Conservation (phyloP, 345 rosid genomes). For the Lepidium africanum region DNA sequence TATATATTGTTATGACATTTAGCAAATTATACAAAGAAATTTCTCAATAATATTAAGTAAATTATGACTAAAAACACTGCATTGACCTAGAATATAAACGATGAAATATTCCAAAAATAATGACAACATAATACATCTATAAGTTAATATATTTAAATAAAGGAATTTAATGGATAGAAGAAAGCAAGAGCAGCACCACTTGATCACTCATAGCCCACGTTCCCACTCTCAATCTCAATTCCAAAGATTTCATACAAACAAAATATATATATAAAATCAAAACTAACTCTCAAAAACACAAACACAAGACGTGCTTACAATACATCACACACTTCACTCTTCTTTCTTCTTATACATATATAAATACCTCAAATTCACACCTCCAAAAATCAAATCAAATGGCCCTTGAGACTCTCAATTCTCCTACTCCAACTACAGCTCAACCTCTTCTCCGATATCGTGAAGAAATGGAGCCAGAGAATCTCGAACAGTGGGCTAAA, state of each 20-base stretch:
- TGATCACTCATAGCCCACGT: conserved; percentile 35
- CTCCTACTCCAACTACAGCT: conserved; percentile 38
- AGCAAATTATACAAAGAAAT: background rate
- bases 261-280: background rate
- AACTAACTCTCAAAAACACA: background rate
- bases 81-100: conserved; percentile 16
- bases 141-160: background rate
- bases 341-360: background rate
- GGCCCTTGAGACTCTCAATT: conserved; percentile 57
- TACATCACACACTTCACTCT: conserved; percentile 36
- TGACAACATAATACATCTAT: conserved; percentile 1
- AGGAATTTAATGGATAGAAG: conserved; percentile 15
- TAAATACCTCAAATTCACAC: background rate
- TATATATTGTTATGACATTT: no score
- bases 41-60: background rate
- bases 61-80: conserved; percentile 5
- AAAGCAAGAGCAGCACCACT: conserved; percentile 34
- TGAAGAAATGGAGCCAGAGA: conserved; percentile 35
- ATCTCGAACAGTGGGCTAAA: conserved; percentile 66
- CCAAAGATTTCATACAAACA: conserved; percentile 6
- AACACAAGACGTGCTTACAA: conserved; percentile 32
- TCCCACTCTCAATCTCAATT: conserved; percentile 29
- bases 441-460: conserved; percentile 34
- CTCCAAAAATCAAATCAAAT: conserved; percentile 3
- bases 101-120: conserved; percentile 1